phyloP scores from a whole-genome alignment of 306 rosid species.

The Senna tora region DNA sequence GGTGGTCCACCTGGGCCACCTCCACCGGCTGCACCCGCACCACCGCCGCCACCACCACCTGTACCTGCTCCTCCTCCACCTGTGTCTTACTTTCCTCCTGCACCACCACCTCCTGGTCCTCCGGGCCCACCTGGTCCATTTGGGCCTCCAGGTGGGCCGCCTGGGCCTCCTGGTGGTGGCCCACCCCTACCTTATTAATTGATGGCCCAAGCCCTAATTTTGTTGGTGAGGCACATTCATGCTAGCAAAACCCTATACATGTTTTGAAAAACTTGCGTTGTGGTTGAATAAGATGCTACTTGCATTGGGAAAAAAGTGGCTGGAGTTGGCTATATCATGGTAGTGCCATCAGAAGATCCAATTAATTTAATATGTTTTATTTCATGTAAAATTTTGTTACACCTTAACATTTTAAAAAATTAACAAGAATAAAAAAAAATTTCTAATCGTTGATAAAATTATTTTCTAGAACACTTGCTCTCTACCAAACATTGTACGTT shows the following conservation, averaged over 20 bases:
- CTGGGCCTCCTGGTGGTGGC: slow-evolving; percentile 15
- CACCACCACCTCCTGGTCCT: slow-evolving; percentile 17
- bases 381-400: too few relatives aligned
- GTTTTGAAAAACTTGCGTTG: background rate
- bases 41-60: slow-evolving; percentile 11
- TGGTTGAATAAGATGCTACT: background rate
- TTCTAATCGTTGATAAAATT: too few relatives aligned
- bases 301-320: background rate
- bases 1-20: slow-evolving; percentile 43
- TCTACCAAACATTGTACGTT: too few relatives aligned
- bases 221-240: background rate
- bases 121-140: background rate
- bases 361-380: too few relatives aligned
- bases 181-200: background rate
- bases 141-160: slow-evolving; percentile 22
- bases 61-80: background rate
- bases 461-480: too few relatives aligned
- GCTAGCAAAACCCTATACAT: background rate
- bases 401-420: too few relatives aligned
- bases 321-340: too few relatives aligned
- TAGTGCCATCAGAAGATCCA: too few relatives aligned
- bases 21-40: slow-evolving; percentile 30
- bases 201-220: background rate
- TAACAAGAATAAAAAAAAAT: too few relatives aligned
- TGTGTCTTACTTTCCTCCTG: too few relatives aligned